These are phyloP conservation scores for Fraxinus sp. DNA, from an alignment of 305 asterid species.

Conservation along the genomic window DNA sequence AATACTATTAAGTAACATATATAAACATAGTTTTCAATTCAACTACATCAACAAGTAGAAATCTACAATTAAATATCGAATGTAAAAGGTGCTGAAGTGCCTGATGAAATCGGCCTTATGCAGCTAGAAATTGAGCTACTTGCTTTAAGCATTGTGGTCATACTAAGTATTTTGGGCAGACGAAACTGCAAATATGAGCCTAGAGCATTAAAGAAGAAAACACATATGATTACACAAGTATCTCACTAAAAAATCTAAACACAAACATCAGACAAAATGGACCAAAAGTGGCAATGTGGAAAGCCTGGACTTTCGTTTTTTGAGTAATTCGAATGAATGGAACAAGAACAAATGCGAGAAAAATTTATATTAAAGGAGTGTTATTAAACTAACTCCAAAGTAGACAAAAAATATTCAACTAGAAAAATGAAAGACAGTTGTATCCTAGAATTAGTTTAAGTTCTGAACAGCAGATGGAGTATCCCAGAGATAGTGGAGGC, in stretches of 20 bases:
- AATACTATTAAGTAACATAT: neutral
- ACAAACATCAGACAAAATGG: neutral
- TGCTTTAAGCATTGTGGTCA: neutral
- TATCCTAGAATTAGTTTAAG: neutral
- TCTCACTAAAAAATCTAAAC: neutral
- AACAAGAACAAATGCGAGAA: neutral
- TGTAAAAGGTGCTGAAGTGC: neutral
- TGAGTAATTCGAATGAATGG: neutral
- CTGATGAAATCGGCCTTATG: neutral
- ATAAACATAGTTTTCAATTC: neutral
- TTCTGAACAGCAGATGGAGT: neutral
- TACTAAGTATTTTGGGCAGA: neutral
- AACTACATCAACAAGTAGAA: neutral
- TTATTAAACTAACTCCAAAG: neutral
- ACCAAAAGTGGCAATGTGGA: neutral
- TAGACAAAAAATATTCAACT: neutral
- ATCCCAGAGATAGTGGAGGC: neutral
- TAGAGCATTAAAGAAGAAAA: neutral
- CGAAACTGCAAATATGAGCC: neutral
- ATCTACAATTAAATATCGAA: neutral
- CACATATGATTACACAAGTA: neutral
- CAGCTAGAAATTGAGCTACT: neutral
- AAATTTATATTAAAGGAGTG: neutral
- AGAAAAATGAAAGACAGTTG: neutral
- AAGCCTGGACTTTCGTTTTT: neutral